Conservation (phyloP, 495 filamentous ascomycete genomes). For the Jackrogersella multiformis region DNA sequence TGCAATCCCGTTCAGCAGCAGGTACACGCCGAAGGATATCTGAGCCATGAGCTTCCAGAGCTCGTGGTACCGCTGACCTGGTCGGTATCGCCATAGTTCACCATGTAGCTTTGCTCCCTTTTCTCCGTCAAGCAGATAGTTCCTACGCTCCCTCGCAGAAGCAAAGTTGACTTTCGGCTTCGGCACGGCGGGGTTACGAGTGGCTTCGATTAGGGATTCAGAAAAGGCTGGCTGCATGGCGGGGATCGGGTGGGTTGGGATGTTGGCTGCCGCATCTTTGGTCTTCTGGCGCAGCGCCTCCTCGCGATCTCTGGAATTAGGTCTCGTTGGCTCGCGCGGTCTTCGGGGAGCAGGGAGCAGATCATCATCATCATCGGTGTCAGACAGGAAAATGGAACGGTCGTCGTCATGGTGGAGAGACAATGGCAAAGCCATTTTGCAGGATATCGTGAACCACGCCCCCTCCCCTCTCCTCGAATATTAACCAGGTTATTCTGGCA, state of each 20-base stretch:
- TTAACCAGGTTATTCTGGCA: constrained; percentile 20
- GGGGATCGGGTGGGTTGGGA: constrained; percentile 78
- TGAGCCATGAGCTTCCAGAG: constrained; percentile 91
- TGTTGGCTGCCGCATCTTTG: constrained; percentile 45
- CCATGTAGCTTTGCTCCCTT: constrained; percentile 68
- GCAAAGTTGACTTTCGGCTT: constrained; percentile 65
- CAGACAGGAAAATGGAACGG: constrained; percentile 44
- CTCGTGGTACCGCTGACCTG: constrained; percentile 76
- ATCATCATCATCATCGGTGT: constrained; percentile 48
- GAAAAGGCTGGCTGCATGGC: constrained; percentile 92
- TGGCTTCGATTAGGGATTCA: constrained; percentile 85
- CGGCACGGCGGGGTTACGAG: constrained; percentile 52
- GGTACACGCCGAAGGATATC: constrained; percentile 91
- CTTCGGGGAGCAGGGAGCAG: constrained; percentile 39
- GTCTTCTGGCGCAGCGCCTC: constrained; percentile 44
- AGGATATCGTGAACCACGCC: constrained; percentile 20
- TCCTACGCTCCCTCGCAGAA: constrained; percentile 72
- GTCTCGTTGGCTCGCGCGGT: constrained; percentile 20
- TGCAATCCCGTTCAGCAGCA: constrained; percentile 84
- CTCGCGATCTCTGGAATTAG: constrained; percentile 23
- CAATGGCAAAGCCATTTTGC: constrained; percentile 44
- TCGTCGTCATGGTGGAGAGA: constrained; percentile 47
- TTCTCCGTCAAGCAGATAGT: constrained; percentile 71
- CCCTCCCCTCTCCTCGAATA: constrained; percentile 32
- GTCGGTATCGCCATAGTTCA: constrained; percentile 76